Base-by-base conservation (phyloP, 352 stramenopile species). In the Phytophthora agathidicida region DNA sequence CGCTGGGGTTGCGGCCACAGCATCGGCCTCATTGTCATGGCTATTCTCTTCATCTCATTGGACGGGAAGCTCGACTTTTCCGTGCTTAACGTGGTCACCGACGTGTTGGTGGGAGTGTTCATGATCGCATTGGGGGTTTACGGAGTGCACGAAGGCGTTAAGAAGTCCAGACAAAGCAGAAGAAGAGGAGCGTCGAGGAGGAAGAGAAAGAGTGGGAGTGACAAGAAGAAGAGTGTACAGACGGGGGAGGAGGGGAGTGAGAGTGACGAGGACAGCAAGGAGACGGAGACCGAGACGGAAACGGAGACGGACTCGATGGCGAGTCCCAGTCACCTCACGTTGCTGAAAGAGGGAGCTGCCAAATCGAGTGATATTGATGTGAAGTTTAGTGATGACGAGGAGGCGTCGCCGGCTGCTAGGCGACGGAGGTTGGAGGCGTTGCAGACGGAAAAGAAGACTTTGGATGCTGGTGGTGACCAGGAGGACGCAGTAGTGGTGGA, bases 1-100 rank as follows among this genome's bases (percentile, higher is more conserved):
- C 81, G 85, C 63, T 98, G 89, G 91, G 91, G 91, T n/a, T 79
- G 93, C 33, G 89, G 89, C 27, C 89, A 98, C 60, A 89, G 73
- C 36, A 85, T 91, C 16, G 91, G 91, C 2, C 64, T 98, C 6
- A 51, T 98, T 13, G 20, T 88, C 28, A 87, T 88, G 73, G 91
- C 64, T 26, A 61, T 77, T 35, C 47, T 73, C 16, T 94, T 78
- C 71, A 94, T 76, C 67, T 83, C 73, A 11, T 60, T 75, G 43
- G 85, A 77, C 51, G 73, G 63, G n/a, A 78, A 78, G 35, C 49
- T 78, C 20, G 78, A 83, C 48, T 86, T 93, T 30, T 61, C 67
- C 0, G 65, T 80, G 36, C 62, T 91, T 0, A 86, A 83, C 20
- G 51, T 75, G 16, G 60, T 88, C 23, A 88, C 77, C 17, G 76